phyloP scores from a whole-genome alignment of 129 eudicot genomes.

The Tagetes erecta region DNA sequence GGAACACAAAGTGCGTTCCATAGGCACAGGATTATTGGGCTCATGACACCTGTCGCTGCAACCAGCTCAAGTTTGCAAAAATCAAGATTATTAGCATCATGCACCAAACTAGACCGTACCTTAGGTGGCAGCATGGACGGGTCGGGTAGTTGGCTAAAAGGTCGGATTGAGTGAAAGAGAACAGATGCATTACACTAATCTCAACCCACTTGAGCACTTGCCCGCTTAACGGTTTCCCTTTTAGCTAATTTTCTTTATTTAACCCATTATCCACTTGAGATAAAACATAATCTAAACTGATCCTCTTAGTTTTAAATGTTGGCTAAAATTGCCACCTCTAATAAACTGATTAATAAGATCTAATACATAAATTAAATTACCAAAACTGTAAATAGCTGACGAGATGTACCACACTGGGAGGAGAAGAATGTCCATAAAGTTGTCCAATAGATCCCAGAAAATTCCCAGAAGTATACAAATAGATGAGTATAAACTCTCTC shows the following conservation, averaged over 20 bases:
- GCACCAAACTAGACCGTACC: background rate
- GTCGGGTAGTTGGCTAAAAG: background rate
- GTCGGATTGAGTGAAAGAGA: background rate
- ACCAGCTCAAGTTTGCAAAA: conserved; percentile 13
- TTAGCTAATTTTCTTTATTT: conserved; percentile 2
- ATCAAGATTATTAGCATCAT: conserved; percentile 13
- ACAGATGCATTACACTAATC: background rate
- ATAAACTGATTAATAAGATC: background rate
- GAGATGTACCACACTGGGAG: conserved; percentile 78
- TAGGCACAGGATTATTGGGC: conserved; percentile 67
- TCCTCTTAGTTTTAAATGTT: background rate
- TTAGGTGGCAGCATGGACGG: background rate
- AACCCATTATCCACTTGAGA: conserved; percentile 12
- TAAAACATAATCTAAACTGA: conserved; percentile 1
- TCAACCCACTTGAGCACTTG: background rate
- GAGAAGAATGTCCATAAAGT: conserved; percentile 48
- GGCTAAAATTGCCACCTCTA: conserved; percentile 6
- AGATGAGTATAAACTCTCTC: conserved; percentile 44
- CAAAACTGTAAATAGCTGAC: conserved; percentile 50
- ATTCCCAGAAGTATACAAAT: conserved; percentile 55
- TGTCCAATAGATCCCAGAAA: conserved; percentile 53
- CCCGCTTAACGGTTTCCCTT: background rate
- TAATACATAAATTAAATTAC: conserved; percentile 41
- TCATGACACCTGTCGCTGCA: conserved; percentile 65
- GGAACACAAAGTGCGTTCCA: conserved; percentile 68